Percentiles rank a stretch among this genome's conserved stretches.
These are phyloP conservation scores for Mycena haematopus DNA, from an alignment of 768 basidiomycete species.

Conservation along the genomic window DNA sequence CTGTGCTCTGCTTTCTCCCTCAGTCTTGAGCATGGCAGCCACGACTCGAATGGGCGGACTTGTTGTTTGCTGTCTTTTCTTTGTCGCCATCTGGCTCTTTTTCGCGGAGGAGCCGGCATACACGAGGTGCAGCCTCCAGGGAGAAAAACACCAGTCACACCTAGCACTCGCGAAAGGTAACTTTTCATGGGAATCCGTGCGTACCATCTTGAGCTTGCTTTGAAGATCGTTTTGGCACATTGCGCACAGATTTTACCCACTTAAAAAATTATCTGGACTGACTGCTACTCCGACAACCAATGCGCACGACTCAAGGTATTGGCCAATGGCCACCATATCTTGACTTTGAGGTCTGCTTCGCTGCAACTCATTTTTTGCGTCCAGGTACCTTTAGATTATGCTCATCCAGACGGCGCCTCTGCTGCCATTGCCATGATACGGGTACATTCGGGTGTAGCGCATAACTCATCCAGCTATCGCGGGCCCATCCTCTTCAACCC, in stretches of 20 bases:
- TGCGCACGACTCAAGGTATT: conserved; percentile 22
- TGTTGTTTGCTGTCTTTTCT: neutral
- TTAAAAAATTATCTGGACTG: conserved; percentile 12
- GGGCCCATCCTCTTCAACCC: conserved; percentile 33
- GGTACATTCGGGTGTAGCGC: conserved; percentile 19
- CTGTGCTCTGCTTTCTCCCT: neutral
- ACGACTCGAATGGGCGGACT: too few species aligned
- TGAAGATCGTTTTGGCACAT: neutral
- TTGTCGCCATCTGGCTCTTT: neutral
- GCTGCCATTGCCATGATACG: conserved; percentile 29
- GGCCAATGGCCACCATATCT: neutral
- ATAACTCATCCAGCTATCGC: conserved; percentile 20
- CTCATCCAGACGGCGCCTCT: conserved; percentile 18
- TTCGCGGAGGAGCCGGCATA: neutral
- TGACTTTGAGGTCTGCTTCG: neutral
- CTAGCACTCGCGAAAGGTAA: neutral
- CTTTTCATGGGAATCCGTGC: conserved; percentile 20
- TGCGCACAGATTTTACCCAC: conserved; percentile 5
- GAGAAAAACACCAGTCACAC: neutral
- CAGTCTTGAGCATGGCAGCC: neutral
- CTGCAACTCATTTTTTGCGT: neutral
- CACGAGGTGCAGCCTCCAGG: neutral
- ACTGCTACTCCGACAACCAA: conserved; percentile 14
- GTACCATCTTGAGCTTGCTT: neutral
- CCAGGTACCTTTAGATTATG: conserved; percentile 31